Conservation (phyloP, 768 basidiomycete genomes). For the Coprinopsis sp. region DNA sequence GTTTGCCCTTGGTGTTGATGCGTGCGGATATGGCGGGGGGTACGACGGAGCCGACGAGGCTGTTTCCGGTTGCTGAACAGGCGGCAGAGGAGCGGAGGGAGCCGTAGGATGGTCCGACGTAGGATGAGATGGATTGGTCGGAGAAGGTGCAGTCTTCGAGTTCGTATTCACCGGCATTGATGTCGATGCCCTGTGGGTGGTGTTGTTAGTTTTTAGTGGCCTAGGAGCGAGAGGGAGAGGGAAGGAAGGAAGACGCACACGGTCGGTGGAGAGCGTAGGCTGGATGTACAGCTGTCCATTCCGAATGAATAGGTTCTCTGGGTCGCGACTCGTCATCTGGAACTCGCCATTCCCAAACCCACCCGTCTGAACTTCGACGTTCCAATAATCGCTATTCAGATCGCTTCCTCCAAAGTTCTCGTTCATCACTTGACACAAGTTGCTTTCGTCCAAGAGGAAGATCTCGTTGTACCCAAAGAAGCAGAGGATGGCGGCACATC, state of each 20-base stretch:
- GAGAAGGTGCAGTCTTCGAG: slow-evolving; percentile 58
- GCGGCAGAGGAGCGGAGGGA: slow-evolving; percentile 15
- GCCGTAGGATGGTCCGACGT: slow-evolving; percentile 1
- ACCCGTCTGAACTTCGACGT: slow-evolving; percentile 62
- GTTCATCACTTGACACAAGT: slow-evolving; percentile 60
- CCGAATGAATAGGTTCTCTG: slow-evolving; percentile 61
- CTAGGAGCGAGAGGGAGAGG: slow-evolving; percentile 44
- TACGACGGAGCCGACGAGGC: slow-evolving; percentile 44
- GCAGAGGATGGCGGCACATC: slow-evolving; percentile 46
- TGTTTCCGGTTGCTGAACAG: slow-evolving; percentile 38
- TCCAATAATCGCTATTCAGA: slow-evolving; percentile 53
- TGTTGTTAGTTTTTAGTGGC: no score
- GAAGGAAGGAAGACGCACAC: slow-evolving; percentile 83
- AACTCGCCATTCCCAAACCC: slow-evolving; percentile 82
- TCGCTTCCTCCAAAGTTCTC: slow-evolving; percentile 56
- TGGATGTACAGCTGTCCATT: slow-evolving; percentile 73
- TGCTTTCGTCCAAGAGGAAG: slow-evolving; percentile 35
- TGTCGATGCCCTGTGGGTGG: slow-evolving; percentile 40
- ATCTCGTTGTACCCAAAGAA: slow-evolving; percentile 49
- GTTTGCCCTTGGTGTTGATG: slow-evolving; percentile 61
- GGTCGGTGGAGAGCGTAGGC: slow-evolving; percentile 72
- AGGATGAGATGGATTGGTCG: slow-evolving; percentile 9
- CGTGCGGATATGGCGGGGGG: slow-evolving; percentile 77
- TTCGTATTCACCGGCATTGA: slow-evolving; percentile 60
- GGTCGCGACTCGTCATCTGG: slow-evolving; percentile 64